Evolutionary conservation across 352 stramenopile species (phyloP).

Genomic region (Phytophthora meadii): DNA sequence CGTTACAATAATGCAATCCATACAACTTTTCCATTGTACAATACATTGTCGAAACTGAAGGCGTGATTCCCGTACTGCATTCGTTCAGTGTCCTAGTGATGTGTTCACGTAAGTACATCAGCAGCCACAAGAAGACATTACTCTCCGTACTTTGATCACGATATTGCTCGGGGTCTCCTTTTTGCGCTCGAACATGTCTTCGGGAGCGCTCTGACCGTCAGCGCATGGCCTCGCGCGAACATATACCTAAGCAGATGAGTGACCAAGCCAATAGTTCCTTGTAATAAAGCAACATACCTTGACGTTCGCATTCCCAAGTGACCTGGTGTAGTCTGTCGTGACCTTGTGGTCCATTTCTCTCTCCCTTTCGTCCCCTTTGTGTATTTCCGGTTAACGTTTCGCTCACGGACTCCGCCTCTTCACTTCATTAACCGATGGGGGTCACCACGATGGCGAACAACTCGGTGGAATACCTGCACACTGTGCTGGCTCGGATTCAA

Average conservation of each 20-base stretch:
- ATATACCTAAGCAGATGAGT: slow-evolving; percentile 51
- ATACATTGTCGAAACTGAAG: slow-evolving; percentile 86
- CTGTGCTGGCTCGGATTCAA: slow-evolving; percentile 48
- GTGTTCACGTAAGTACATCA: not conserved
- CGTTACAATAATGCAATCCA: not conserved
- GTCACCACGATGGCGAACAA: slow-evolving; percentile 8
- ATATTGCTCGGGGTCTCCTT: slow-evolving; percentile 82
- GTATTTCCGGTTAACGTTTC: slow-evolving; percentile 29
- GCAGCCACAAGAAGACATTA: not conserved
- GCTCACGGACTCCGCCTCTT: slow-evolving; percentile 1
- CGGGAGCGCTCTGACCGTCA: slow-evolving; percentile 66
- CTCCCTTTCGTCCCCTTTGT: not conserved
- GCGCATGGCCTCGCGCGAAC: slow-evolving; percentile 82
- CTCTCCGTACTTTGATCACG: slow-evolving; percentile 68
- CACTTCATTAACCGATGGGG: slow-evolving; percentile 13
- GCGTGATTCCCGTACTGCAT: slow-evolving; percentile 90
- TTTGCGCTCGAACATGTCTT: slow-evolving; percentile 88
- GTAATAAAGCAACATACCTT: slow-evolving; percentile 44
- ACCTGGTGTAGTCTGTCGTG: slow-evolving; percentile 85
- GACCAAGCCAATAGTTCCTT: no score
- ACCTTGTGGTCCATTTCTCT: slow-evolving; percentile 84
- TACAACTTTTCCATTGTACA: not conserved
- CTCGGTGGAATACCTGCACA: slow-evolving; percentile 39
- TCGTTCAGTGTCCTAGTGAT: slow-evolving; percentile 70
- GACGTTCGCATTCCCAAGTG: slow-evolving; percentile 81